Evolutionary conservation across 768 basidiomycete genomes (phyloP).

Genomic region (Boletus tylopilopsis): DNA sequence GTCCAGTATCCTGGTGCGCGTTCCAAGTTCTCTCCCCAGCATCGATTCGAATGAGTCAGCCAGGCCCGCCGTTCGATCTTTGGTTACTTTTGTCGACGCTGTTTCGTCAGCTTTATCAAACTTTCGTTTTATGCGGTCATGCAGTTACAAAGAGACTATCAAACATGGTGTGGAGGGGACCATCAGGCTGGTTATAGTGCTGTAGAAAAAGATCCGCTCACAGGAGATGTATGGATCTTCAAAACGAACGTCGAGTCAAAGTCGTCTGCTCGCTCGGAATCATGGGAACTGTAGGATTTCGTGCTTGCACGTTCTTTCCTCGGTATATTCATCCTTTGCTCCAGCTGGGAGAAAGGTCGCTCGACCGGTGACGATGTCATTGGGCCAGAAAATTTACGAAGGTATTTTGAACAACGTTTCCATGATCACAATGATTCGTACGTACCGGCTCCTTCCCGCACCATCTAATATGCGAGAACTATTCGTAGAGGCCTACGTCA

Average conservation of each 20-base stretch:
- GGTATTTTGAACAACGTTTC: slow-evolving; percentile 85
- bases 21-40: slow-evolving; percentile 10
- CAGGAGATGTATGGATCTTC: slow-evolving; percentile 47
- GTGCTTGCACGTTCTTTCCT: neutral
- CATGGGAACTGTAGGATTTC: slow-evolving; percentile 53
- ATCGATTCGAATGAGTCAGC: neutral
- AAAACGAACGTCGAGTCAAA: slow-evolving; percentile 65
- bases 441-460: slow-evolving; percentile 25
- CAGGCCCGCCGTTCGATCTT: slow-evolving; percentile 75
- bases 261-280: slow-evolving; percentile 57
- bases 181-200: slow-evolving; percentile 44
- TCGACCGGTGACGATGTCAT: slow-evolving; percentile 64
- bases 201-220: slow-evolving; percentile 51
- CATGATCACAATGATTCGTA: slow-evolving; percentile 79
- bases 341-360: slow-evolving; percentile 66
- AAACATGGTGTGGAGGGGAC: slow-evolving; percentile 56
- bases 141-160: slow-evolving; percentile 63
- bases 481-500: slow-evolving; percentile 66
- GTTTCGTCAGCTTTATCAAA: slow-evolving; percentile 70
- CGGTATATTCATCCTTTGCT: neutral
- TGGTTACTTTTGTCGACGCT: slow-evolving; percentile 78
- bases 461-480: neutral
- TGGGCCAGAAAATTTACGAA: slow-evolving; percentile 67
- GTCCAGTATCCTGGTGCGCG: slow-evolving; percentile 27
- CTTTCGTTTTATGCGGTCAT: slow-evolving; percentile 71